Evolutionary conservation across 1,284 basidiomycete genomes (phyloP).

Genomic region (Puccinia novopanici): DNA sequence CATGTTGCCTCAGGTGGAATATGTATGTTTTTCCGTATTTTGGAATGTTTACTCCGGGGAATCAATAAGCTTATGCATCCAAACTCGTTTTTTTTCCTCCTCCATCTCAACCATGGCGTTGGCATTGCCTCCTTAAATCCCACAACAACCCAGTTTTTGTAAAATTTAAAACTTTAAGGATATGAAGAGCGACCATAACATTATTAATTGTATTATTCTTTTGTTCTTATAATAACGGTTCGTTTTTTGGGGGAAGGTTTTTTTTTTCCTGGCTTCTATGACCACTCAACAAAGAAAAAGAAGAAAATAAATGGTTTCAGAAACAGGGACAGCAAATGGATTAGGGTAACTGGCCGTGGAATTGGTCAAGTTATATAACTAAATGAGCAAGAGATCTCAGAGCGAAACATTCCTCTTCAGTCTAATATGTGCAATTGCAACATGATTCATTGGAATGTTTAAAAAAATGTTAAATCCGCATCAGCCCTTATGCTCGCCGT

Average conservation of each 20-base stretch:
- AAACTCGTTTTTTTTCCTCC: background rate
- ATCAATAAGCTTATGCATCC: background rate
- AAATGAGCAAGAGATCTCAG: no score
- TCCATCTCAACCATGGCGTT: background rate
- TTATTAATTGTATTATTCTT: conserved; percentile 8
- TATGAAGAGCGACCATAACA: background rate
- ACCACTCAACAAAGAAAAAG: no score
- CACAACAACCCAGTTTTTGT: background rate
- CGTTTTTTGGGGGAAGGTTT: background rate
- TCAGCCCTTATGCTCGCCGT: no score
- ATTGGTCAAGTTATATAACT: no score
- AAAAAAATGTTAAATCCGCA: no score
- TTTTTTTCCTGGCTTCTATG: background rate
- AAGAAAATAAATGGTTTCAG: background rate
- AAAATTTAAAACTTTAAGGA: background rate
- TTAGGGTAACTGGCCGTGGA: no score
- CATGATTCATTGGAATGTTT: no score
- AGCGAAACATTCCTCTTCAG: no score
- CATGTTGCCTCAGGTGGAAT: conserved; percentile 45
- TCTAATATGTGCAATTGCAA: no score
- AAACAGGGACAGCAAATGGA: no score
- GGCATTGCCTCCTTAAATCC: background rate
- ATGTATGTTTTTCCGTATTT: conserved; percentile 15
- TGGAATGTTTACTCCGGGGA: background rate
- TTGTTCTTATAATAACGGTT: background rate